Base-by-base conservation (phyloP, 108 stramenopile species). In the Fragilaria crotonensis region DNA sequence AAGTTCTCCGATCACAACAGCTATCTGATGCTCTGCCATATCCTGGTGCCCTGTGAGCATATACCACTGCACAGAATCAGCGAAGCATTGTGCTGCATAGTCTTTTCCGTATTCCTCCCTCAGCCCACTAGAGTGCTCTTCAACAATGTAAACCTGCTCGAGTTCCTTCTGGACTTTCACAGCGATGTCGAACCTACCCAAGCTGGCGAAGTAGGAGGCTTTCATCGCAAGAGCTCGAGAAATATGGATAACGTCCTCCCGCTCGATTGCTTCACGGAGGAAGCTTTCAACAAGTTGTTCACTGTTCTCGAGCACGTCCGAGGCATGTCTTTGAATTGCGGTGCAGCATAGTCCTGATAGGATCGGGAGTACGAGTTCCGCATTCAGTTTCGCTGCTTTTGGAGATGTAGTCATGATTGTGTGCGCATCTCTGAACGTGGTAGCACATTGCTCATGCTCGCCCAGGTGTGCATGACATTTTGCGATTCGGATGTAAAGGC, bases 171-270 rank as follows among this genome's bases (percentile, higher is more conserved):
- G 52, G 27, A 62, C 45, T 11, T 57, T 68, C 9, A 76, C 23
- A 0, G 83, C 79, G 63, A 68, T 52, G 36, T 84, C 80, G 49
- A 75, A 79, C 20, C 70, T 55, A 2, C 76, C 71, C 27, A 70
- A 47, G 20, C 75, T 57, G 25, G 67, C 71, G 19, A 77, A 58
- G 48, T 64, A 68, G 45, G 70, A 66, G 1, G 68, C 77, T 59
- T 81, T 44, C 77, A 84, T 81, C 50, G 79, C 67, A 3, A 84
- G 45, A 18, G 80, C 79, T 18, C 83, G 71, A 50, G 76, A 64
- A 31, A 78, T 78, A 48, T 84, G 83, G 5, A 84, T 56, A 17
- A 71, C 76, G 51, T 84, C 71, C 14, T 71, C 72, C 46, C 75
- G 61, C 7, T 66, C 61, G 11, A 58, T 65, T 19, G 83, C 75